Conservation (phyloP, 352 stramenopile genomes). For the Pythium phragmiticola region DNA sequence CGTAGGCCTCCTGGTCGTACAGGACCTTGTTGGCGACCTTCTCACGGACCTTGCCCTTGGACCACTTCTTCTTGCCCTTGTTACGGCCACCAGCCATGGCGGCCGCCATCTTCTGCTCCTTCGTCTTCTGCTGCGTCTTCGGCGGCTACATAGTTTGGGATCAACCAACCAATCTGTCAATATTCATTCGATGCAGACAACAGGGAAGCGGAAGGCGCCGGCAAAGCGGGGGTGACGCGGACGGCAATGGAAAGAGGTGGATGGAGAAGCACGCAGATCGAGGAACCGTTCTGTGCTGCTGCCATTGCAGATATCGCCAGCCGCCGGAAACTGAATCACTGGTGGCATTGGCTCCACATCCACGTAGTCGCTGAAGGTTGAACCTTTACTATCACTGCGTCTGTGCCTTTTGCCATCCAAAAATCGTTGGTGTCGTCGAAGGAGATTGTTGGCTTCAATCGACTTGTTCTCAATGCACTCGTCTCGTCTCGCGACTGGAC, state of each 20-base stretch:
- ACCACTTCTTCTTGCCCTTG: constrained; percentile 99
- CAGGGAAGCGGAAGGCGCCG: too few species aligned
- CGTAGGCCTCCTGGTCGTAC: constrained; percentile 99
- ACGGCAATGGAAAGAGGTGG: neutral
- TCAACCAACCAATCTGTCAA: constrained; percentile 9
- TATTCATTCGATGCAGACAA: neutral
- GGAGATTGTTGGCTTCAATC: neutral
- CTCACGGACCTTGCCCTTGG: constrained; percentile 99
- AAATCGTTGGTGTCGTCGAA: too few species aligned
- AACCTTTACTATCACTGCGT: too few species aligned
- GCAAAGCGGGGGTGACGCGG: too few species aligned
- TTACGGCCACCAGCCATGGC: constrained; percentile 97
- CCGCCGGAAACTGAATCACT: too few species aligned
- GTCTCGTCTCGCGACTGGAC: neutral
- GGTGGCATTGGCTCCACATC: too few species aligned
- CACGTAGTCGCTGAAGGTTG: too few species aligned
- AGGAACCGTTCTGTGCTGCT: too few species aligned
- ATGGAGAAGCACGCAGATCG: neutral
- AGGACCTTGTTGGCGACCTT: constrained; percentile 99
- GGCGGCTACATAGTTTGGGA: constrained; percentile 71
- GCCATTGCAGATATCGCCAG: too few species aligned
- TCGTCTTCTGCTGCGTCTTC: constrained; percentile 99
- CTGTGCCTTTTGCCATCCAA: too few species aligned
- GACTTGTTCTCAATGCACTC: neutral
- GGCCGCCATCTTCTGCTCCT: constrained; percentile 99